Conservation (phyloP, 2,329 filamentous ascomycete genomes). For the Neofusicoccum parvum region DNA sequence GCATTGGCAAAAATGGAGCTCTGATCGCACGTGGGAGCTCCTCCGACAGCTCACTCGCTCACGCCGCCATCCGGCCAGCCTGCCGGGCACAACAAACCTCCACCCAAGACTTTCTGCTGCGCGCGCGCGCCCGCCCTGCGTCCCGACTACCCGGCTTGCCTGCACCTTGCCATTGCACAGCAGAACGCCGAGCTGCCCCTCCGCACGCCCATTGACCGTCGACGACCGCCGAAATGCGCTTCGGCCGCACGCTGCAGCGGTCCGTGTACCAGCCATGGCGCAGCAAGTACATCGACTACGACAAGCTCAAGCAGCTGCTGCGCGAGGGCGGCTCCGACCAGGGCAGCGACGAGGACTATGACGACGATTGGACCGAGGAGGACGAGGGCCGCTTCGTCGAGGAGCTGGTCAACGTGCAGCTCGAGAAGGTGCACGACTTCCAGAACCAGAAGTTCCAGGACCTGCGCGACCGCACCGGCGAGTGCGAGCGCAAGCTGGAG, state of each 20-base stretch:
- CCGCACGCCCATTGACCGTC: not conserved
- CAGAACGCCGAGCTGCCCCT: not conserved
- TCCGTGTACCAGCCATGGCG: slow-evolving; percentile 86
- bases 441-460: slow-evolving; percentile 80
- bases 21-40: slow-evolving; percentile 14
- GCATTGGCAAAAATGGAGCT: slow-evolving; percentile 2
- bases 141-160: not conserved
- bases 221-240: slow-evolving; percentile 67
- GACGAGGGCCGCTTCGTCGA: slow-evolving; percentile 94
- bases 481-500: slow-evolving; percentile 67
- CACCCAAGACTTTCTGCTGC: not conserved
- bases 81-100: not conserved
- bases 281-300: slow-evolving; percentile 93
- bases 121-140: not conserved
- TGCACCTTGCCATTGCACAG: not conserved
- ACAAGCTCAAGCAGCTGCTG: slow-evolving; percentile 85
- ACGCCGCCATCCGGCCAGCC: not conserved
- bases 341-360: slow-evolving; percentile 56
- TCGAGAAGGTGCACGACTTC: slow-evolving; percentile 92
- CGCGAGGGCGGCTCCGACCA: slow-evolving; percentile 64
- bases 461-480: slow-evolving; percentile 78
- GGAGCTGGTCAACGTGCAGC: slow-evolving; percentile 89
- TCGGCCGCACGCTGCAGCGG: slow-evolving; percentile 82
- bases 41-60: slow-evolving; percentile 15
- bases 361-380: slow-evolving; percentile 79